Percentiles rank a stretch among this genome's conserved stretches.
These are phyloP conservation scores for Teratosphaeria gauchensis DNA, from an alignment of 2,329 filamentous ascomycete genomes.

Conservation along the genomic window DNA sequence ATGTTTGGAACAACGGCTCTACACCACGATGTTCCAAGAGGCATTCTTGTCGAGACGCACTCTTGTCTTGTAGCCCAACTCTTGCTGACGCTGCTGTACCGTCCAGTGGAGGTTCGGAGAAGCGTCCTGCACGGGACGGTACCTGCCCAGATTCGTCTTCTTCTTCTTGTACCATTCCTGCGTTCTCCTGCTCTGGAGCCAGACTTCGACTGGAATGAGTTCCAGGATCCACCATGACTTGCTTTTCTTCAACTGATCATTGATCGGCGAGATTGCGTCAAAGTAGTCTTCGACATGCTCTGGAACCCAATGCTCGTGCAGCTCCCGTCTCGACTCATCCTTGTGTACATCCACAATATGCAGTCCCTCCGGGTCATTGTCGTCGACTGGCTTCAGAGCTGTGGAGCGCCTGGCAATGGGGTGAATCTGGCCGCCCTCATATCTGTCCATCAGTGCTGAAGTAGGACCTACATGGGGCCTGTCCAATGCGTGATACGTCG, in stretches of 20 bases:
- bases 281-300: constrained; percentile 37
- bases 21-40: constrained; percentile 24
- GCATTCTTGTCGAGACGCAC: constrained; percentile 22
- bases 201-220: constrained; percentile 34
- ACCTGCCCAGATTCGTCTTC: constrained; percentile 30
- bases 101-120: constrained; percentile 38
- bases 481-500: constrained; percentile 25
- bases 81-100: constrained; percentile 28
- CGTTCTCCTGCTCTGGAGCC: constrained; percentile 20
- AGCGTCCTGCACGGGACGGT: constrained; percentile 28
- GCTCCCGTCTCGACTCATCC: constrained; percentile 8
- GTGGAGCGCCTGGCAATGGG: constrained; percentile 24
- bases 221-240: constrained; percentile 38
- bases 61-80: constrained; percentile 27
- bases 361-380: constrained; percentile 6
- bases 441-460: constrained; percentile 28
- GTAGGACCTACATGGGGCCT: constrained; percentile 28
- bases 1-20: neutral
- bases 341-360: constrained; percentile 16
- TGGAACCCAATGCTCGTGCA: constrained; percentile 20
- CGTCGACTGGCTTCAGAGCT: constrained; percentile 13
- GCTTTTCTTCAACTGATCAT: constrained; percentile 30
- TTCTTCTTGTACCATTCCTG: constrained; percentile 29
- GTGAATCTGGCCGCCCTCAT: constrained; percentile 25
- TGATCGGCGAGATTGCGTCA: constrained; percentile 31